phyloP scores from a whole-genome alignment of 768 basidiomycete genomes.

The Boletus subparvulus region DNA sequence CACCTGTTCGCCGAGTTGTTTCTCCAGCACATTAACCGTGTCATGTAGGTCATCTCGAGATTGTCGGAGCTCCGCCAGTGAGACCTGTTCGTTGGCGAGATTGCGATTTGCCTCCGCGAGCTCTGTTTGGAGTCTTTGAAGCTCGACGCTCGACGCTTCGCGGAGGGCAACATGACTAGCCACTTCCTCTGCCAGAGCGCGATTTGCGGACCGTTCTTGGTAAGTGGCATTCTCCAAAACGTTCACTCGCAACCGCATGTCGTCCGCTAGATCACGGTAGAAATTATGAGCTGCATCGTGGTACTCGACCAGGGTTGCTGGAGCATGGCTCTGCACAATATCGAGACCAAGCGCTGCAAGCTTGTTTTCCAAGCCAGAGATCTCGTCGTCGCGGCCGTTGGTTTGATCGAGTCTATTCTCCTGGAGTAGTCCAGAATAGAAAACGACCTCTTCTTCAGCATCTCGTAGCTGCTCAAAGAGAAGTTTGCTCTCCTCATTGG shows the following conservation, averaged over 20 bases:
- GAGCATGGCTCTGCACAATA: slow-evolving; percentile 11
- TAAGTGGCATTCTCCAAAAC: slow-evolving; percentile 6
- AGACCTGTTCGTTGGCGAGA: slow-evolving; percentile 24
- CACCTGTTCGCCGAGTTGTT: slow-evolving; percentile 32
- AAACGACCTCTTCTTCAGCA: slow-evolving; percentile 15
- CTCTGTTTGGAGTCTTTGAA: slow-evolving; percentile 43
- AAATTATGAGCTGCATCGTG: slow-evolving; percentile 32
- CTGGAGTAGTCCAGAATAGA: slow-evolving; percentile 12
- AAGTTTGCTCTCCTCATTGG: slow-evolving; percentile 50
- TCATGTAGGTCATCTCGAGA: slow-evolving; percentile 28
- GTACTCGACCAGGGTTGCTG: slow-evolving; percentile 13
- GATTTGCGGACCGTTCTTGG: slow-evolving; percentile 20
- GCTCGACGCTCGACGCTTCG: slow-evolving; percentile 41
- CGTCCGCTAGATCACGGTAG: slow-evolving; percentile 37
- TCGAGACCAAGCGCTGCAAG: slow-evolving; percentile 18
- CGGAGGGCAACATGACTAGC: slow-evolving; percentile 40
- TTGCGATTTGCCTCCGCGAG: slow-evolving; percentile 23
- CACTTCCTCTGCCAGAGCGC: slow-evolving; percentile 36
- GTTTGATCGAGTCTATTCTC: slow-evolving; percentile 5
- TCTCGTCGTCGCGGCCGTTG: not conserved
- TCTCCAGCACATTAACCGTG: slow-evolving; percentile 26
- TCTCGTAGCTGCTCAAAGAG: slow-evolving; percentile 32
- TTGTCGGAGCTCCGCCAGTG: slow-evolving; percentile 13
- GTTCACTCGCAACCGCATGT: slow-evolving; percentile 28
- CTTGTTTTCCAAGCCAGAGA: slow-evolving; percentile 18